Evolutionary conservation across 2,329 filamentous ascomycete species (phyloP), one percentile per base, ranked within the genome.

Genomic region (Davidsoniella virescens): DNA sequence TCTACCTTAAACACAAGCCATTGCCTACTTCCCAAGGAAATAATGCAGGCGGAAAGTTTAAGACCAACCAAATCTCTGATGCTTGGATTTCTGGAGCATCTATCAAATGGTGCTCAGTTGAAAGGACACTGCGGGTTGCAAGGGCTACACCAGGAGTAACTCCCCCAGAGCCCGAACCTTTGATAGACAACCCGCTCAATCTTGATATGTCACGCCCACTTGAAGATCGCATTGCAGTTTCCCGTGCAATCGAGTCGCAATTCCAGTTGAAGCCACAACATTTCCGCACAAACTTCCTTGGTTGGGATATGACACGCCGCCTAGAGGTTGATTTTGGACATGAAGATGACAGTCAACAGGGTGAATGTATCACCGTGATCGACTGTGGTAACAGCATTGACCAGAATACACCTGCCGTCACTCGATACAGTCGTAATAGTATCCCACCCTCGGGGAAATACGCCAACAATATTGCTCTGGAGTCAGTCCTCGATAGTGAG

Each of bases 291-390:
- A 70, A 78, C 1, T 96, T 84, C 59, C 68, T 83, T 41, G 83
- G 84, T 2, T 96, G 92, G 90, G 85, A 96, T 59, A 96, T 96
- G 88, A 79, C 79, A 49, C 77, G 87, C 54, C 79, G 70, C 54
- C 68, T 96, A 2, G 82, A 92, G 58, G 86, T 94, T 2, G 92
- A 98, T 60, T 96, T 95, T 64, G 83, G 83, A 39, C 79, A 77
- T 17, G 85, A 88, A 56, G 84, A 92, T 64, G 76, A 77, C n/a
- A 69, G 76, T 50, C 76, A 80, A 45, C 81, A 80, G 23, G 87
- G 87, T 17, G 90, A 95, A 63, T 73, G 72, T 14, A 68, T 94
- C 38, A 70, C 93, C 23, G 73, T 94, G 2, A 71, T 95, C 44
- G 72, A 78, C 33, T 83, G 82, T 58, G 87, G 85, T 1, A 63